These are phyloP conservation scores for Mortierella hygrophila DNA, from an alignment of 192 early-diverging fungal genomes.

Conservation along the genomic window DNA sequence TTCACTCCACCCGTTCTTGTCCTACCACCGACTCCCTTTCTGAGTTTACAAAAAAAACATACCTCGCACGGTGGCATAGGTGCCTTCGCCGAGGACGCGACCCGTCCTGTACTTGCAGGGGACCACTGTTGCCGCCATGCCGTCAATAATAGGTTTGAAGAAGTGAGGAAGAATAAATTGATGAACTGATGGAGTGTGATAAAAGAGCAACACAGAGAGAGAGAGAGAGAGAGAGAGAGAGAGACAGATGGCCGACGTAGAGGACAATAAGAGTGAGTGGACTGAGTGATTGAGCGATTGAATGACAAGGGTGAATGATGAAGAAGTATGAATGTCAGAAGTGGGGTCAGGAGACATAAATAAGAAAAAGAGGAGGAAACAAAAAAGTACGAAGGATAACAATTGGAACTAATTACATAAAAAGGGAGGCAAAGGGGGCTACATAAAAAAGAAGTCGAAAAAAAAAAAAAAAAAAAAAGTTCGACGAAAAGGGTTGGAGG, in stretches of 20 bases:
- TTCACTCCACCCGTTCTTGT: neutral
- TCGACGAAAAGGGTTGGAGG: too few species aligned
- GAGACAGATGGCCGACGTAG: neutral
- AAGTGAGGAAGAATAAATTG: neutral
- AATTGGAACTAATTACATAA: neutral
- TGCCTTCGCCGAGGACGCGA: slow-evolving; percentile 66
- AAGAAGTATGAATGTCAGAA: neutral
- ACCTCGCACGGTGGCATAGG: slow-evolving; percentile 64
- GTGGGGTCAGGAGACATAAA: neutral
- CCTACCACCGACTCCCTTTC: neutral
- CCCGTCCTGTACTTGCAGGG: slow-evolving; percentile 74
- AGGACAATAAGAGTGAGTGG: neutral
- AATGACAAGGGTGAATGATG: neutral
- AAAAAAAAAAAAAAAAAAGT: too few species aligned
- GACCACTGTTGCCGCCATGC: slow-evolving; percentile 20
- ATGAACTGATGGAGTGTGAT: neutral
- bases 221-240: neutral
- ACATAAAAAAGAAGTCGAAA: too few species aligned
- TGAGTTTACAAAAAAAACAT: neutral
- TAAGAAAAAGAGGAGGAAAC: neutral
- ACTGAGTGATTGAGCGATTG: neutral
- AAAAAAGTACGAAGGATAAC: neutral
- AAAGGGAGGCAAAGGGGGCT: neutral
- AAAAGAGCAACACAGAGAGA: neutral
- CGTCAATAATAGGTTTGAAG: neutral